Conservation (phyloP, 202 grass and related monocot species). For the Schoenoplectus triqueter region DNA sequence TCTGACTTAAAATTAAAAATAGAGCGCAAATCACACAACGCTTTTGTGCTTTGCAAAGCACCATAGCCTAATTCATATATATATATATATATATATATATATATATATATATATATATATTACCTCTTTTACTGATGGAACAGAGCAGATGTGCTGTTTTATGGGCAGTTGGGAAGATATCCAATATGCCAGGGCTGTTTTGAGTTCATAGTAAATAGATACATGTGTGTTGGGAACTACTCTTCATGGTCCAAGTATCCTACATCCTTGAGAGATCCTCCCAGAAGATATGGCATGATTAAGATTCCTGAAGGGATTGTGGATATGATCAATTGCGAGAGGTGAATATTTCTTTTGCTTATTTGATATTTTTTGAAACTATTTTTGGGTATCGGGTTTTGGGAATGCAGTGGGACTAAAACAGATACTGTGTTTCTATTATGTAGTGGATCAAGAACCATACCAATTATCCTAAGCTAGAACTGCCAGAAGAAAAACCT, state of each 20-base stretch:
- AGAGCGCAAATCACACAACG: no score
- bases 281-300: slow-evolving; percentile 43
- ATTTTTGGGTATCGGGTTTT: background rate
- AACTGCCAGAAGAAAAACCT: slow-evolving; percentile 51
- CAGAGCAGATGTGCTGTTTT: slow-evolving; percentile 86
- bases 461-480: slow-evolving; percentile 45
- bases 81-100: no score
- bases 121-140: background rate
- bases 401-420: background rate
- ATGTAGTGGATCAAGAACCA: slow-evolving; percentile 64
- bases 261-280: slow-evolving; percentile 47
- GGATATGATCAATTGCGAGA: slow-evolving; percentile 53
- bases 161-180: slow-evolving; percentile 66
- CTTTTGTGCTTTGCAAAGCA: no score
- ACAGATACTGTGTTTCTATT: slow-evolving; percentile 30
- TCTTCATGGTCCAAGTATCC: slow-evolving; percentile 66
- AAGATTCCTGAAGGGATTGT: slow-evolving; percentile 55
- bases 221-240: slow-evolving; percentile 56
- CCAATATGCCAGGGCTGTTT: slow-evolving; percentile 56
- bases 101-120: no score
- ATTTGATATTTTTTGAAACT: background rate
- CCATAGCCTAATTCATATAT: no score
- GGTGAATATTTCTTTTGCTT: slow-evolving; percentile 38
- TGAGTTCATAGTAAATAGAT: slow-evolving; percentile 62
- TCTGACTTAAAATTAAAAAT: no score